Evolutionary conservation across 306 rosid genomes (phyloP).

Genomic region (Mucuna pruriens): DNA sequence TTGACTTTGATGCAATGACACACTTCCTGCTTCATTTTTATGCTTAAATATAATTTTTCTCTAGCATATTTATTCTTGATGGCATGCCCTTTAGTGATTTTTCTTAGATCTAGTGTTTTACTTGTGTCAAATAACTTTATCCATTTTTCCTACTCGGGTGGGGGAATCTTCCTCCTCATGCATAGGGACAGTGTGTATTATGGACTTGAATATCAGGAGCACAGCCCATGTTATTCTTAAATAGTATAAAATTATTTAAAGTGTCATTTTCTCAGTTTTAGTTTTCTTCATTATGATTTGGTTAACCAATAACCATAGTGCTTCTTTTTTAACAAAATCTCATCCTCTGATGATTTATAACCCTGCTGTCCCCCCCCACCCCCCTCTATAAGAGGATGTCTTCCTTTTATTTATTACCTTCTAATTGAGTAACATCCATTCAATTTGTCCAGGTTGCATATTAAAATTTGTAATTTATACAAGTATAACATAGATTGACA

Average conservation of each 20-base stretch:
- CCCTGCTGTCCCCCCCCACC: neutral
- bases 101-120: slow-evolving; percentile 15
- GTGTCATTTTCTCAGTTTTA: neutral
- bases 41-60: slow-evolving; percentile 17
- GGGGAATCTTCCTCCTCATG: neutral
- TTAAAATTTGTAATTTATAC: neutral
- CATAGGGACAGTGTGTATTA: neutral
- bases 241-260: neutral
- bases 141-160: neutral
- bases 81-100: neutral
- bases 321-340: slow-evolving; percentile 10
- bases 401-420: neutral
- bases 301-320: neutral
- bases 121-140: slow-evolving; percentile 4
- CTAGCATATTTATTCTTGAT: neutral
- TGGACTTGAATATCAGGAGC: neutral
- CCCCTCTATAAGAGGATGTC: neutral
- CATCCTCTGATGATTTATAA: neutral
- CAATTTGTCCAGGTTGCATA: neutral
- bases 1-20: slow-evolving; percentile 16
- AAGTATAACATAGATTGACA: neutral
- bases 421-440: slow-evolving; percentile 6
- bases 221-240: slow-evolving; percentile 1
- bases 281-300: neutral
- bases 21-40: slow-evolving; percentile 14